These are phyloP conservation scores for Marasmius sp. DNA, from an alignment of 1,284 basidiomycete genomes.

Conservation along the genomic window DNA sequence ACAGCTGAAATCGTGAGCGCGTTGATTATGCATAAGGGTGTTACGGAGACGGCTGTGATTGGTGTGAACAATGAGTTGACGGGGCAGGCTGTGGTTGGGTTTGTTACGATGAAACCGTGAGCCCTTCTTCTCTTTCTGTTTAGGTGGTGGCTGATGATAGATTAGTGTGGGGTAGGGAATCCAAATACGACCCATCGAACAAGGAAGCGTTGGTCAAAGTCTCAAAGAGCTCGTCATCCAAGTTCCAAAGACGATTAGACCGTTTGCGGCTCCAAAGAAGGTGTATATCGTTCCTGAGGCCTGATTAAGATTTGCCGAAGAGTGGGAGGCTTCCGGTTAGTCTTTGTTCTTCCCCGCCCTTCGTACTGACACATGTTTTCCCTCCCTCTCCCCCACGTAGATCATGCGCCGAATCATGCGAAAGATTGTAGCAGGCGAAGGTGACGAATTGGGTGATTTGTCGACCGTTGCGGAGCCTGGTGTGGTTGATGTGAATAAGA, in stretches of 20 bases:
- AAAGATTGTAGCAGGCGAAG: conserved; percentile 93
- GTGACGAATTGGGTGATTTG: conserved; percentile 91
- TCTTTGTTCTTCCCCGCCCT: background rate
- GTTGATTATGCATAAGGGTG: too few species aligned
- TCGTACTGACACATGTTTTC: background rate
- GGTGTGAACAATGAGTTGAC: conserved; percentile 88
- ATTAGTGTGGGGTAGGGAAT: too few species aligned
- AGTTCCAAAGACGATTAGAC: conserved; percentile 94
- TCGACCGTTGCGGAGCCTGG: conserved; percentile 86
- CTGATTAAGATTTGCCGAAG: conserved; percentile 95
- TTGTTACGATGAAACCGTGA: conserved; percentile 80
- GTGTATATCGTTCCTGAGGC: conserved; percentile 83
- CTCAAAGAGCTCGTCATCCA: conserved; percentile 94
- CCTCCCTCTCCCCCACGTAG: conserved; percentile 32
- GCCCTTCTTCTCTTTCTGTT: too few species aligned
- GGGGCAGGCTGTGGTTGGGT: conserved; percentile 84
- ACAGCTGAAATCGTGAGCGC: too few species aligned
- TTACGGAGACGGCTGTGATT: conserved; percentile 95
- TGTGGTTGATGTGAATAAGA: conserved; percentile 82
- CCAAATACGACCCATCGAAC: conserved; percentile 68
- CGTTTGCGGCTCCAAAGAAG: conserved; percentile 94
- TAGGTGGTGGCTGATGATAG: too few species aligned
- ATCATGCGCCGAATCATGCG: conserved; percentile 94
- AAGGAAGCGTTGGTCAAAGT: conserved; percentile 74
- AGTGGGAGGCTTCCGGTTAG: conserved; percentile 93